A percentile compares a stretch with the other conserved stretches of the same genome.
These are phyloP conservation scores for Rhynchosporium secalis DNA, from an alignment of 2,329 filamentous ascomycete species.

Conservation along the genomic window DNA sequence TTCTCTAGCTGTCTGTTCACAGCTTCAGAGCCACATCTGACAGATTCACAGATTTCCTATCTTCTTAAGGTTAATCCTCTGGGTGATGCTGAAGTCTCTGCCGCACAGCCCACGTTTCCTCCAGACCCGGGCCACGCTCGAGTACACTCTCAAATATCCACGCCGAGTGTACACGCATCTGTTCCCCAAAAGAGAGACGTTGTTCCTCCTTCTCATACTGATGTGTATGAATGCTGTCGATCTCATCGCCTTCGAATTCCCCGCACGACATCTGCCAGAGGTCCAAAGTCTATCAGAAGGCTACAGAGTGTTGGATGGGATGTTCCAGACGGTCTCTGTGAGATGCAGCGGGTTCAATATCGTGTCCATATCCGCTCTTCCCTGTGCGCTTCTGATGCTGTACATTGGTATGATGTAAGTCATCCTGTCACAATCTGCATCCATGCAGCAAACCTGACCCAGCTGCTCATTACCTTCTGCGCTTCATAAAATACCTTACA, in stretches of 20 bases:
- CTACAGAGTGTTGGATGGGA: slow-evolving; percentile 59
- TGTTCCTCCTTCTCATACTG: slow-evolving; percentile 64
- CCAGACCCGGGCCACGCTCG: slow-evolving; percentile 47
- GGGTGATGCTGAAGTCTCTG: slow-evolving; percentile 48
- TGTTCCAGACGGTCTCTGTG: slow-evolving; percentile 65
- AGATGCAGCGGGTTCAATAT: slow-evolving; percentile 67
- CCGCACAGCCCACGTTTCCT: slow-evolving; percentile 29
- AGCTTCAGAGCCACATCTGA: slow-evolving; percentile 3
- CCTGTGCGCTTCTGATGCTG: slow-evolving; percentile 56
- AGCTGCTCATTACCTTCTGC: neutral
- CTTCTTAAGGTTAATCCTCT: slow-evolving; percentile 60
- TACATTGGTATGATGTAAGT: slow-evolving; percentile 63
- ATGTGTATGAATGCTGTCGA: slow-evolving; percentile 60
- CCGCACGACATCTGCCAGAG: slow-evolving; percentile 61
- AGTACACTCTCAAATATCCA: slow-evolving; percentile 56
- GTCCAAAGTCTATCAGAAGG: slow-evolving; percentile 53
- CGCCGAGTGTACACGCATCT: slow-evolving; percentile 62
- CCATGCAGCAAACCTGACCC: too few species aligned
- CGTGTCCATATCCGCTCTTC: slow-evolving; percentile 56
- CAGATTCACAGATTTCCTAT: slow-evolving; percentile 52
- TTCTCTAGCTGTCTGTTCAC: neutral
- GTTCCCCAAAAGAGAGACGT: slow-evolving; percentile 63
- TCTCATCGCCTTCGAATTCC: slow-evolving; percentile 64
- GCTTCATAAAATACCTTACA: neutral
- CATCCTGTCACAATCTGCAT: neutral